Evolutionary conservation across 1,284 basidiomycete species (phyloP).

Genomic region (Papiliotrema flavescens): DNA sequence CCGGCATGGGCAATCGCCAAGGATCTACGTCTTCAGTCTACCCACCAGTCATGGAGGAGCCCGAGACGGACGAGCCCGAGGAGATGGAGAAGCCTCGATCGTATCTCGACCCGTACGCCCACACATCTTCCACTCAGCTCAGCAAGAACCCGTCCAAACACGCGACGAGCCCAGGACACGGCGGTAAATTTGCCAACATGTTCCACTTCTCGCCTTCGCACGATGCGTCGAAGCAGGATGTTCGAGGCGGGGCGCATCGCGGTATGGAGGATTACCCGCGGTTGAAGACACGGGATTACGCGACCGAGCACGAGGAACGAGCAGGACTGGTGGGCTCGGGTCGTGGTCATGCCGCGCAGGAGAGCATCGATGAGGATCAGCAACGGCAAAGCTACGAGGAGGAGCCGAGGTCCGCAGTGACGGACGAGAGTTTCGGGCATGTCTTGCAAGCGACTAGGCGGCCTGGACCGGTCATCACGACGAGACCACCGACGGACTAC

Average conservation of each 20-base stretch:
- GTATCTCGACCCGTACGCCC: conserved; percentile 13
- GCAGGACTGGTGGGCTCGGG: conserved; percentile 20
- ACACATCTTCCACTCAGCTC: not conserved
- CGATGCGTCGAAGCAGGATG: conserved; percentile 8
- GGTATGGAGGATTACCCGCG: conserved; percentile 38
- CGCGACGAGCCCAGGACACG: not conserved
- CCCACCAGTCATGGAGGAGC: conserved; percentile 4
- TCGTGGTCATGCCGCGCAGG: not conserved
- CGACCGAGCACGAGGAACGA: conserved; percentile 32
- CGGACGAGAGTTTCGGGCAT: conserved; percentile 5
- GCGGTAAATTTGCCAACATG: conserved; percentile 5
- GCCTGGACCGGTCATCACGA: not conserved
- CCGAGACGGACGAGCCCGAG: conserved; percentile 1
- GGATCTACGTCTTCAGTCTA: not conserved
- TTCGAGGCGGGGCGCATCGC: conserved; percentile 25
- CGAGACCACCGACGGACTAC: not conserved
- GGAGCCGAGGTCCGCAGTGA: conserved; percentile 5
- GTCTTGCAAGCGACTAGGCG: not conserved
- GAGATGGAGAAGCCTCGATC: not conserved
- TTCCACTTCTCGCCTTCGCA: conserved; percentile 7
- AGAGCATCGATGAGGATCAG: not conserved
- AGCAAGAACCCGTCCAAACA: conserved; percentile 1
- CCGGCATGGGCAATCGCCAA: conserved; percentile 1
- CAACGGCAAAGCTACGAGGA: not conserved
- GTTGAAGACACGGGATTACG: conserved; percentile 16